phyloP scores from a whole-genome alignment of 768 basidiomycete genomes.

The Candolleomyces aberdarensis region DNA sequence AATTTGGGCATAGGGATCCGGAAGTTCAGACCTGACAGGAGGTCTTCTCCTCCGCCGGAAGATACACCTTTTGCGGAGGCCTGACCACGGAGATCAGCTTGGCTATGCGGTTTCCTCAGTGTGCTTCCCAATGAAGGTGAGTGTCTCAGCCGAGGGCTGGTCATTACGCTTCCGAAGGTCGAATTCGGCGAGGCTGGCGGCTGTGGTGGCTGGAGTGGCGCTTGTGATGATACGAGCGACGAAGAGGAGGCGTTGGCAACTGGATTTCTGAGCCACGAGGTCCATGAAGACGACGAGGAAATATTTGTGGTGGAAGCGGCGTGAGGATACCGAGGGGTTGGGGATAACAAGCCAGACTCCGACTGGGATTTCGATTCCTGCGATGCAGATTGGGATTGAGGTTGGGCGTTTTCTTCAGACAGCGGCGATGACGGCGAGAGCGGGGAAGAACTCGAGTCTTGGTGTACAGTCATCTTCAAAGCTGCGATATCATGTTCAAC shows the following conservation, averaged over 20 bases:
- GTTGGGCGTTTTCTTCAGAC: neutral
- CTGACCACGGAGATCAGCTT: too few species aligned
- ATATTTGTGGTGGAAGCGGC: neutral
- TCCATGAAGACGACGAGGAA: conserved; percentile 39
- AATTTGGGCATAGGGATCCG: conserved; percentile 59
- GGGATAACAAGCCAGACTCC: neutral
- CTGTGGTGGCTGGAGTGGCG: conserved; percentile 12
- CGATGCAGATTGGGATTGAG: too few species aligned
- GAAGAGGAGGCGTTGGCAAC: conserved; percentile 30
- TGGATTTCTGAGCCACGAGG: conserved; percentile 45
- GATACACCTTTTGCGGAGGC: too few species aligned
- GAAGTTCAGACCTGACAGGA: conserved; percentile 43
- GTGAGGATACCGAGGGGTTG: neutral
- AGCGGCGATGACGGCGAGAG: neutral
- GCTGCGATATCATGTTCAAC: conserved; percentile 74
- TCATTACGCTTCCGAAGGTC: conserved; percentile 73
- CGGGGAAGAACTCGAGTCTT: conserved; percentile 16
- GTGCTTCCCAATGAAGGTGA: conserved; percentile 33
- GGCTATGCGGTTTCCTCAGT: conserved; percentile 7
- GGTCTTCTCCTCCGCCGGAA: neutral
- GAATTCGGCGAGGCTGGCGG: conserved; percentile 29
- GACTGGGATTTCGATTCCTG: neutral
- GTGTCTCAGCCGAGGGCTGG: conserved; percentile 55
- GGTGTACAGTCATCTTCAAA: conserved; percentile 57
- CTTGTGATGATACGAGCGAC: conserved; percentile 1